phyloP scores from a whole-genome alignment of 1,284 basidiomycete species.

The Rhizoctonia solani region DNA sequence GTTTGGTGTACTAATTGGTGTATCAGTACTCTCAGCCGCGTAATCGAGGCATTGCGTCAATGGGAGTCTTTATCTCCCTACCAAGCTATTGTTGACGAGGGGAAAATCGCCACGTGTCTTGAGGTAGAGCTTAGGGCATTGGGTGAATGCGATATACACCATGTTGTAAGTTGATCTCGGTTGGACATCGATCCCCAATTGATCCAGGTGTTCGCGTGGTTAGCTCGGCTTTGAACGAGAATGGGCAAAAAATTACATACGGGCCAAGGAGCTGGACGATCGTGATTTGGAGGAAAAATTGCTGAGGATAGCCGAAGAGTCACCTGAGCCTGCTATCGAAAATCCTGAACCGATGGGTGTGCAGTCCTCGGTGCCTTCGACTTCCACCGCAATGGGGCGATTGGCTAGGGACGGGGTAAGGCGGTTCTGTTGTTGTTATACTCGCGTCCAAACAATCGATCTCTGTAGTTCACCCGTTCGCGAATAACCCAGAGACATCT shows the following conservation, averaged over 20 bases:
- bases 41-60: slow-evolving; percentile 4
- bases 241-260: slow-evolving; percentile 2
- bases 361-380: background rate
- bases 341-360: background rate
- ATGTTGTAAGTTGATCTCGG: slow-evolving; percentile 7
- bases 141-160: slow-evolving; percentile 19
- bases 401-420: slow-evolving; percentile 22
- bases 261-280: slow-evolving; percentile 19
- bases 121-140: slow-evolving; percentile 5
- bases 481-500: background rate
- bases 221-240: slow-evolving; percentile 26
- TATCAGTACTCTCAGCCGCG: background rate
- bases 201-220: background rate
- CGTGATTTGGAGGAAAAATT: slow-evolving; percentile 17
- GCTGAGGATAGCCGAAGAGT: slow-evolving; percentile 12
- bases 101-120: slow-evolving; percentile 7
- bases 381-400: slow-evolving; percentile 21
- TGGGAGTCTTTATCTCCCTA: slow-evolving; percentile 29
- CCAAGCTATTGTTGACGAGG: slow-evolving; percentile 22
- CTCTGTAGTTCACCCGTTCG: slow-evolving; percentile 7
- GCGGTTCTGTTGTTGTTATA: background rate
- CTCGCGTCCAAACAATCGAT: background rate
- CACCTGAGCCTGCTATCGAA: slow-evolving; percentile 5
- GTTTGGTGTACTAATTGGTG: background rate
- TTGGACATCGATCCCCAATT: background rate